A percentile compares a stretch with the other conserved stretches of the same genome.
These are phyloP conservation scores for Leptodontidium sp. DNA, from an alignment of 2,329 filamentous ascomycete genomes.

Conservation along the genomic window DNA sequence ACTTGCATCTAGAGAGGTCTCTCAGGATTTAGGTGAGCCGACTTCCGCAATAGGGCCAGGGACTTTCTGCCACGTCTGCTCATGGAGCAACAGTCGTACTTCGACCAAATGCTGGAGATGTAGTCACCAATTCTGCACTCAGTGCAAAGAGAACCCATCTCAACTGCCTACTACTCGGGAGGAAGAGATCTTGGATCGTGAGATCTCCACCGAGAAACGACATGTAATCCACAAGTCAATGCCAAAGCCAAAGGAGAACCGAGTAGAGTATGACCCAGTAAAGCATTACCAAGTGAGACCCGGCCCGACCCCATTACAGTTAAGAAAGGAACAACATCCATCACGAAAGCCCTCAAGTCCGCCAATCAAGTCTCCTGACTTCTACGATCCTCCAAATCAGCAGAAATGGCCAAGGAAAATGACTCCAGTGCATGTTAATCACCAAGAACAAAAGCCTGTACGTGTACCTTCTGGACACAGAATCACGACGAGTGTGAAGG, in stretches of 20 bases:
- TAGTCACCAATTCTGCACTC: conserved; percentile 59
- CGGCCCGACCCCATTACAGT: conserved; percentile 12
- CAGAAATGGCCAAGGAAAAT: neutral
- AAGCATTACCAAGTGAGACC: conserved; percentile 18
- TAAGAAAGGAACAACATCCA: neutral
- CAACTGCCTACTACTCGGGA: neutral
- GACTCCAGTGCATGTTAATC: neutral
- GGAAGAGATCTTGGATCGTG: neutral
- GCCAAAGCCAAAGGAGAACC: conserved; percentile 14
- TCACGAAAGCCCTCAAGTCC: conserved; percentile 15
- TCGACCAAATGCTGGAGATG: conserved; percentile 56
- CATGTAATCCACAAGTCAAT: neutral
- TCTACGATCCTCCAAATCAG: conserved; percentile 5
- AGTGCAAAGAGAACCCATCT: conserved; percentile 48
- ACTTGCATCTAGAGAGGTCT: conserved; percentile 49
- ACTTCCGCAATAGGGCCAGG: conserved; percentile 35
- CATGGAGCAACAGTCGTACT: conserved; percentile 49
- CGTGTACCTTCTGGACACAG: conserved; percentile 10
- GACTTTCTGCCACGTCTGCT: conserved; percentile 60
- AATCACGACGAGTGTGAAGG: conserved; percentile 28
- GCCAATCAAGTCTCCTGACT: conserved; percentile 20
- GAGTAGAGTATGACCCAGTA: conserved; percentile 18
- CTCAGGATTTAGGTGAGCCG: conserved; percentile 44
- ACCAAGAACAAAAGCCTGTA: neutral
- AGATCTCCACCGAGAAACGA: neutral